Evolutionary conservation across 768 basidiomycete genomes (phyloP).

Genomic region (Russula olivacea): DNA sequence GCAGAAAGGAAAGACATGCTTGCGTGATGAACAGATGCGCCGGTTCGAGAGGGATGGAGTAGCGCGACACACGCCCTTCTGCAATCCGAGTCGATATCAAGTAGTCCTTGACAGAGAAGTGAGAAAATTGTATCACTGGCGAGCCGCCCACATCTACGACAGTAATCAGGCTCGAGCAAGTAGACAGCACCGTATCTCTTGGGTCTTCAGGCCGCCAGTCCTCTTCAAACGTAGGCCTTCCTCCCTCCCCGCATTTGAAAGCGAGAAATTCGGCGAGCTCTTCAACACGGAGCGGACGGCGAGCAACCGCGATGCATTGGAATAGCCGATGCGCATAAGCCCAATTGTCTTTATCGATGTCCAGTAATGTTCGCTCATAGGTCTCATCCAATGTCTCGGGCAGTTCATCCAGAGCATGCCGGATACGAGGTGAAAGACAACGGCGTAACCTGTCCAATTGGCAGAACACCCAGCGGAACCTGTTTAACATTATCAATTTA

Average conservation of each 20-base stretch:
- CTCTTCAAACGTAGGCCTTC: neutral
- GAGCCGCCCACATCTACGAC: neutral
- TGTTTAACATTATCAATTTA: neutral
- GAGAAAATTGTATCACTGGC: neutral
- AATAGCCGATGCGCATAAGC: neutral
- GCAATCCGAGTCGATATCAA: neutral
- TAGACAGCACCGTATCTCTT: neutral
- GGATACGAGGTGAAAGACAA: neutral
- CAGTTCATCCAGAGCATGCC: neutral
- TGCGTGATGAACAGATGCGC: neutral
- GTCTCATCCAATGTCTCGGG: neutral
- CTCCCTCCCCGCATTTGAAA: neutral
- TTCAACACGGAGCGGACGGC: neutral
- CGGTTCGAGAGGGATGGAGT: neutral
- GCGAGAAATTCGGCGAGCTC: neutral
- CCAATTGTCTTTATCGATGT: neutral
- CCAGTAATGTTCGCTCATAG: neutral
- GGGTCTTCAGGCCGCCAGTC: neutral
- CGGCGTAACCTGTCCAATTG: neutral
- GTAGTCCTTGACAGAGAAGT: neutral
- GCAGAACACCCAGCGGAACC: neutral
- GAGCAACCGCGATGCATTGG: neutral
- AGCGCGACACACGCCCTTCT: neutral
- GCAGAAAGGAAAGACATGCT: neutral
- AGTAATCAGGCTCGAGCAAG: neutral